Evolutionary conservation across 2,329 filamentous ascomycete species (phyloP), one percentile per base, ranked within the genome.

Genomic region (Cladophialophora psammophila): DNA sequence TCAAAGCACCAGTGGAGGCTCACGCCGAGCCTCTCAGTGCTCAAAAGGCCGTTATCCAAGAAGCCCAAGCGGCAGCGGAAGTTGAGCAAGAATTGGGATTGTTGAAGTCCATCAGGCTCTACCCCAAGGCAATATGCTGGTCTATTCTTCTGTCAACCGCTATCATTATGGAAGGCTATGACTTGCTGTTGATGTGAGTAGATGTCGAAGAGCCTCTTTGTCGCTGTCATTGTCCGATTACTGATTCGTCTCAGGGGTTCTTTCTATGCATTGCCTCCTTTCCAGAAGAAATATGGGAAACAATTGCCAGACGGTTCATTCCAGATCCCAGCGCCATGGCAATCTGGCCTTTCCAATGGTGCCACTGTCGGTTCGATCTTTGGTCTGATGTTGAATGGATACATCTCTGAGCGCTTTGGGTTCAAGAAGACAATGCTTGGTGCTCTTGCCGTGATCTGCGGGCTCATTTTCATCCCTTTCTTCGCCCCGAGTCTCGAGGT

Each of bases 101-200:
- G 64, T 74, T 86, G 76, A 87, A 96, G 81, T 92, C 92, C 68
- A 84, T 96, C 77, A 88, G 84, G 75, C 84, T 94, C 31, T 97
- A 97, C 76, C 93, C 92, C 65, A 94, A 95, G 81, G 93, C 93
- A 20, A 89, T 96, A 66, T 85, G 82, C 31, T 97, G 92, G 92
- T 92, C 89, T 73, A 75, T 96, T 60, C 82, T 96, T 66, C 94
- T 97, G 78, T 94, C 91, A 20, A 94, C 91, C 0, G 93, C 91
- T 76, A 95, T 96, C 75, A 88, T 88, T 74, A 96, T 96, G 93
- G 93, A 96, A 78, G 93, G 92, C 38, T 70, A 63, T 48, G 57
- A 68, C 35, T 31, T 61, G 40, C 32, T 60, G 13, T 52, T 60
- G 40, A 60, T 60, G 40, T 60, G 32, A 52, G 58, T 59, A n/a